A percentile compares a stretch with the other conserved stretches of the same genome.
These are phyloP conservation scores for Penicillium sp. DNA, from an alignment of 2,329 filamentous ascomycete species.

Conservation along the genomic window DNA sequence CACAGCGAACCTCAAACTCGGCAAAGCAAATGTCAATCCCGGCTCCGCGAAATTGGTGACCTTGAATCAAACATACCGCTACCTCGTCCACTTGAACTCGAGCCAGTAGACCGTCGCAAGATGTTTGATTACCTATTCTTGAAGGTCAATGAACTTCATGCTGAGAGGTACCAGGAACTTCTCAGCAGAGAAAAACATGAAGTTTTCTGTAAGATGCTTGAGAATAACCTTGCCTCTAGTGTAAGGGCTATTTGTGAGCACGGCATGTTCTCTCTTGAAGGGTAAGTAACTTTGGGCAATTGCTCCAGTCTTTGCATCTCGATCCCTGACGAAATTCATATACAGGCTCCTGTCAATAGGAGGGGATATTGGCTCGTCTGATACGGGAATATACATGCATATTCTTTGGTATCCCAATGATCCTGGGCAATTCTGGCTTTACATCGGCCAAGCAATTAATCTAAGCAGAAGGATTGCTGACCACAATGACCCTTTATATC, in stretches of 20 bases:
- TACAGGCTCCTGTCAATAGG: too few species aligned
- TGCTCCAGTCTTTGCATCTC: background rate
- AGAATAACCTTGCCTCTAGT: background rate
- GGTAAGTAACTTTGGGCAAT: background rate
- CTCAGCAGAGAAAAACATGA: background rate
- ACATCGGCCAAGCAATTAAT: slow-evolving; percentile 18
- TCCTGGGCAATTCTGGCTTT: slow-evolving; percentile 15
- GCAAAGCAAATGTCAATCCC: too few species aligned
- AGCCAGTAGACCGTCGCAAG: background rate
- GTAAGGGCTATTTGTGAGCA: background rate
- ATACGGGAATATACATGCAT: slow-evolving; percentile 14
- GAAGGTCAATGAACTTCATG: background rate
- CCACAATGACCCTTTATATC: slow-evolving; percentile 14
- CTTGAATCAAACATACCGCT: too few species aligned
- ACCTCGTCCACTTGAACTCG: background rate
- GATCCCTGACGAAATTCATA: too few species aligned
- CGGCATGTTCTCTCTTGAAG: background rate
- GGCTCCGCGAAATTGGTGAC: too few species aligned
- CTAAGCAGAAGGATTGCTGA: slow-evolving; percentile 7
- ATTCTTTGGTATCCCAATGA: slow-evolving; percentile 15
- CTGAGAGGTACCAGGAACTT: background rate
- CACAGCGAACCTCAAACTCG: too few species aligned
- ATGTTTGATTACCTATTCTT: background rate
- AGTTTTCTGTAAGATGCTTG: background rate
- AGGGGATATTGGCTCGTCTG: background rate